phyloP scores from a whole-genome alignment of 2,329 filamentous ascomycete genomes.

The Tolypocladium ophioglossoides region DNA sequence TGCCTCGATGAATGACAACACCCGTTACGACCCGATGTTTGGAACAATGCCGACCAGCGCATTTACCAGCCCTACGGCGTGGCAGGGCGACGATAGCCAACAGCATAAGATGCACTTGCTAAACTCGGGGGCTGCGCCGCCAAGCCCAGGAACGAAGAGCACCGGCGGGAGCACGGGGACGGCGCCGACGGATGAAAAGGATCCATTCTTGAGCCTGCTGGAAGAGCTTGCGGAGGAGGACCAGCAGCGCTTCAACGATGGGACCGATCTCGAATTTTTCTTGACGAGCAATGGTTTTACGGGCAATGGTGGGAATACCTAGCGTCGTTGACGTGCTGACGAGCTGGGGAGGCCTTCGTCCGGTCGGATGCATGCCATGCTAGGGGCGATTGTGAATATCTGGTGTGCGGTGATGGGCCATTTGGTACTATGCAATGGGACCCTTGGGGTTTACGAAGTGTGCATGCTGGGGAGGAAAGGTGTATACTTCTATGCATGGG shows the following conservation, averaged over 20 bases:
- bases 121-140: constrained; percentile 9
- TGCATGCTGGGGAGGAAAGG: too few relatives aligned
- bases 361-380: too few relatives aligned
- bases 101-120: constrained; percentile 10
- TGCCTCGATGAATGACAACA: constrained; percentile 18
- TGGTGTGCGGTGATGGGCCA: background rate
- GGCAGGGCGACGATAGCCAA: constrained; percentile 31
- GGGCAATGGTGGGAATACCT: background rate
- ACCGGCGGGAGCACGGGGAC: constrained; percentile 39
- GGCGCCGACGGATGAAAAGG: constrained; percentile 53
- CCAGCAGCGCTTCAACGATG: constrained; percentile 47
- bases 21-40: constrained; percentile 49
- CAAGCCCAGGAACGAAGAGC: constrained; percentile 37
- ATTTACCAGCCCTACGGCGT: constrained; percentile 40
- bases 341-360: too few relatives aligned
- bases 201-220: constrained; percentile 68
- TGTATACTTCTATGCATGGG: background rate
- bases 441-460: too few relatives aligned
- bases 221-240: constrained; percentile 78
- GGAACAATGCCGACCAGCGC: constrained; percentile 41
- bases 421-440: background rate
- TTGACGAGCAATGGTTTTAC: constrained; percentile 24
- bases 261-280: constrained; percentile 72
- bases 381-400: too few relatives aligned
- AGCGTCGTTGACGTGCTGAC: background rate